Conservation (phyloP, 1,139 yeast genomes). For the Taphrina pruni region DNA sequence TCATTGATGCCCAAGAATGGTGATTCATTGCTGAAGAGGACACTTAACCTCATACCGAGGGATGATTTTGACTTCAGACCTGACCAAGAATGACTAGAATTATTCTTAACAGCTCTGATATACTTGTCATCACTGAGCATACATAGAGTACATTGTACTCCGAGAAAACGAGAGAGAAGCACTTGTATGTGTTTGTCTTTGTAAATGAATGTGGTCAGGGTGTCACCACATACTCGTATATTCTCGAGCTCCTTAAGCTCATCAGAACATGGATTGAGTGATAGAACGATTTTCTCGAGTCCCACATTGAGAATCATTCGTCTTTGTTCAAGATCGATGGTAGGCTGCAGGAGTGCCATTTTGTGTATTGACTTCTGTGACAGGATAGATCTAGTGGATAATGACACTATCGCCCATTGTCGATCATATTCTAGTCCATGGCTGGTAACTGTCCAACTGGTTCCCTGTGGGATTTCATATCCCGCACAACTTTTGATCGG, state of each 20-base stretch:
- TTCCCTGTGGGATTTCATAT: constrained; percentile 48
- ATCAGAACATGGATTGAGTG: background rate
- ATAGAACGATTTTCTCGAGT: background rate
- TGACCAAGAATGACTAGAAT: constrained; percentile 14
- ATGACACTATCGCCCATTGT: constrained; percentile 52
- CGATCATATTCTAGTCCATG: constrained; percentile 55
- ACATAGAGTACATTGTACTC: constrained; percentile 26
- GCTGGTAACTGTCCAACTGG: constrained; percentile 50
- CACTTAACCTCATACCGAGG: background rate
- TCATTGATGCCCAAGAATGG: constrained; percentile 25
- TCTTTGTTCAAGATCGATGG: background rate
- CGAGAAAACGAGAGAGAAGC: constrained; percentile 11
- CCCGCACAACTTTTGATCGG: constrained; percentile 57
- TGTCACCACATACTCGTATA: constrained; percentile 26
- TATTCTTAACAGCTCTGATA: constrained; percentile 12
- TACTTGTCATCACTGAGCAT: background rate
- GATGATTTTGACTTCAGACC: background rate
- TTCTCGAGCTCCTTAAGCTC: background rate
- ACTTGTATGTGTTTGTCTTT: constrained; percentile 1
- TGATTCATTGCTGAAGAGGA: constrained; percentile 27
- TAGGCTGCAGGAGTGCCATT: constrained; percentile 32
- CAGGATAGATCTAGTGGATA: constrained; percentile 5
- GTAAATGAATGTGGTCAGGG: constrained; percentile 4
- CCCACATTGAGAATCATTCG: background rate
- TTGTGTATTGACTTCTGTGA: constrained; percentile 15